phyloP scores from a whole-genome alignment of 2,329 filamentous ascomycete genomes.

The Cladosporium sp. region DNA sequence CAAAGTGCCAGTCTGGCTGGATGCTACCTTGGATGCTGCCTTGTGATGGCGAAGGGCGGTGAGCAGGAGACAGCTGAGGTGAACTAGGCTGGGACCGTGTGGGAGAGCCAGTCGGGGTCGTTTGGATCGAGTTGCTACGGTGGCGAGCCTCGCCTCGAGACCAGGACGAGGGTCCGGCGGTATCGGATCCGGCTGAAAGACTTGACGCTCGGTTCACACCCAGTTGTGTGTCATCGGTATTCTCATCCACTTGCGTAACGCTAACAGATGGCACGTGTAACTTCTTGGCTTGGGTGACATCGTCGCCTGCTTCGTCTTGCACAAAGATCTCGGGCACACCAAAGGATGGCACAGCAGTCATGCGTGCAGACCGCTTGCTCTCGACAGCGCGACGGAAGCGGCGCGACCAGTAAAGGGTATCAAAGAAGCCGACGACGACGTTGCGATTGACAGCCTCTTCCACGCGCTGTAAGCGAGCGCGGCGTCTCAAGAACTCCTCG shows the following conservation, averaged over 20 bases:
- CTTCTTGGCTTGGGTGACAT: slow-evolving; percentile 38
- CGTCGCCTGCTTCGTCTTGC: slow-evolving; percentile 67
- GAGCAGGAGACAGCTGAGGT: slow-evolving; percentile 21
- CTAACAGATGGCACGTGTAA: slow-evolving; percentile 32
- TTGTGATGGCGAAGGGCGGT: slow-evolving; percentile 29
- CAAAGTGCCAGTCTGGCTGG: slow-evolving; percentile 49
- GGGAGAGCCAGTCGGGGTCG: slow-evolving; percentile 9
- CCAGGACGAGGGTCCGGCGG: not conserved
- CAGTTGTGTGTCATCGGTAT: slow-evolving; percentile 11
- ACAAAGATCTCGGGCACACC: slow-evolving; percentile 88
- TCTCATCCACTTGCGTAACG: slow-evolving; percentile 32
- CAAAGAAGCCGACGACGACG: slow-evolving; percentile 91
- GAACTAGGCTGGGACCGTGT: slow-evolving; percentile 16
- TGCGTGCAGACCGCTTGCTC: slow-evolving; percentile 69
- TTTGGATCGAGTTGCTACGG: slow-evolving; percentile 35
- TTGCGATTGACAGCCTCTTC: slow-evolving; percentile 91
- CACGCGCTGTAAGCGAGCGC: slow-evolving; percentile 86
- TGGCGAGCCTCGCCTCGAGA: slow-evolving; percentile 21
- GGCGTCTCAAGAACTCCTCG: slow-evolving; percentile 89
- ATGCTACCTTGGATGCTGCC: slow-evolving; percentile 28
- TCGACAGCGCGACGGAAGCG: slow-evolving; percentile 76
- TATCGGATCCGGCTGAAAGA: slow-evolving; percentile 18
- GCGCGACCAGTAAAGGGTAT: slow-evolving; percentile 86
- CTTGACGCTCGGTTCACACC: slow-evolving; percentile 25
- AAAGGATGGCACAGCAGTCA: slow-evolving; percentile 76